Conservation (phyloP, 2,329 filamentous ascomycete genomes). For the Beauveria australis region DNA sequence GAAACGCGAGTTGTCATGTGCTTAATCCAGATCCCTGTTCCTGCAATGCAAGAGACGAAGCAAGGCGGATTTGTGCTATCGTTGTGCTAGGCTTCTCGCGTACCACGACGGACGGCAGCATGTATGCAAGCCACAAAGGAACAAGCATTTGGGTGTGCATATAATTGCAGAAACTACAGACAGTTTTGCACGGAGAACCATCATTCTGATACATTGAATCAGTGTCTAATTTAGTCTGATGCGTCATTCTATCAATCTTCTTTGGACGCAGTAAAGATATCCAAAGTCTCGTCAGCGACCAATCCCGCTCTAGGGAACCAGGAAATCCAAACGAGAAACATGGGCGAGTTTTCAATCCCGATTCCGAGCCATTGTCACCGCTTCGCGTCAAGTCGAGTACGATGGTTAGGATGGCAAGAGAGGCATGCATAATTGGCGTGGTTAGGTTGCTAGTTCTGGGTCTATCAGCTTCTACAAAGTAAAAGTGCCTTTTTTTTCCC, state of each 20-base stretch:
- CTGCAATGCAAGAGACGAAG: background rate
- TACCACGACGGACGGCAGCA: background rate
- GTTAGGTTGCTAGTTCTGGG: background rate
- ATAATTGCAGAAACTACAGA: background rate
- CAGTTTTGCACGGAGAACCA: background rate
- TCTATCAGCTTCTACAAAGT: background rate
- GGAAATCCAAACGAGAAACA: background rate
- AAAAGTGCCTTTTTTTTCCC: too few relatives aligned
- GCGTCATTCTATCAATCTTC: too few relatives aligned
- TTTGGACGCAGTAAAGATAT: too few relatives aligned
- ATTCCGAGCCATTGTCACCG: background rate
- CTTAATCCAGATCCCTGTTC: conserved; percentile 1
- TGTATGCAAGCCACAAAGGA: background rate
- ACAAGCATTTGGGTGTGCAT: background rate
- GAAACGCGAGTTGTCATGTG: background rate
- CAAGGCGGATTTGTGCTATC: background rate
- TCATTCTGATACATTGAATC: too few relatives aligned
- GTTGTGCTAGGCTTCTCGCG: background rate
- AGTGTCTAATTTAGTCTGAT: too few relatives aligned
- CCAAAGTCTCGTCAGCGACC: background rate
- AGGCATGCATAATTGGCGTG: conserved; percentile 2
- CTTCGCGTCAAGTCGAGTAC: background rate
- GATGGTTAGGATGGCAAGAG: background rate
- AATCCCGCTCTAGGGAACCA: background rate
- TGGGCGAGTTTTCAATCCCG: background rate